Percentiles rank a stretch among this genome's conserved stretches.
These are phyloP conservation scores for Penicillium sp. DNA, from an alignment of 2,329 filamentous ascomycete genomes.

Conservation along the genomic window DNA sequence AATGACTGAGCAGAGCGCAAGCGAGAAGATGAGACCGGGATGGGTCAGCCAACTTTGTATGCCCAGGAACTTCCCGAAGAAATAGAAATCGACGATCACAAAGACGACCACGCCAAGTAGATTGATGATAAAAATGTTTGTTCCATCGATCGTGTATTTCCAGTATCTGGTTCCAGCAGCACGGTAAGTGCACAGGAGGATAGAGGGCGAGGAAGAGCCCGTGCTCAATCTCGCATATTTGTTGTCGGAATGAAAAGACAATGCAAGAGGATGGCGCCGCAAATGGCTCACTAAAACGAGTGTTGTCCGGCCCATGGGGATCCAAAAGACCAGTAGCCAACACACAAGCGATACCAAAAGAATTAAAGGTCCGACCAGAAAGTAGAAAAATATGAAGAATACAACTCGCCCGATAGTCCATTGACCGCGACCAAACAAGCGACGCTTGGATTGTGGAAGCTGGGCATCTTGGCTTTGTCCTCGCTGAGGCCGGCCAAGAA, in stretches of 20 bases:
- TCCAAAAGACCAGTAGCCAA: conserved; percentile 96
- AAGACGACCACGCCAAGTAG: conserved; percentile 90
- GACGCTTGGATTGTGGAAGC: conserved; percentile 59
- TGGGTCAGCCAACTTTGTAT: conserved; percentile 70
- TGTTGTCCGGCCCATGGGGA: conserved; percentile 96
- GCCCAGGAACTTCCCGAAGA: conserved; percentile 64
- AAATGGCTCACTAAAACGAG: conserved; percentile 85
- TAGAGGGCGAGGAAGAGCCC: conserved; percentile 69
- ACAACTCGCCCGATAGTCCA: conserved; percentile 93
- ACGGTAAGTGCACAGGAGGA: conserved; percentile 92
- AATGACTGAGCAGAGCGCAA: conserved; percentile 85
- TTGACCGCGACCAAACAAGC: conserved; percentile 88
- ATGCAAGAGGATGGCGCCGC: conserved; percentile 80
- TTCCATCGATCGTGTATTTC: conserved; percentile 98
- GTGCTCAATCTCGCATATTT: conserved; percentile 65
- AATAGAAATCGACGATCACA: conserved; percentile 84
- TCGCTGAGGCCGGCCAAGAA: conserved; percentile 65
- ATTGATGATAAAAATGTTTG: conserved; percentile 98
- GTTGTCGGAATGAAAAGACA: conserved; percentile 87
- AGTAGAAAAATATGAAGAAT: conserved; percentile 96
- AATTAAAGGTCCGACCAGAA: conserved; percentile 77
- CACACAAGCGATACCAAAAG: conserved; percentile 81
- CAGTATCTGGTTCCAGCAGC: conserved; percentile 93
- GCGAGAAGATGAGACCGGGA: conserved; percentile 76
- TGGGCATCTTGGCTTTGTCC: conserved; percentile 41